Evolutionary conservation across 345 rosid genomes (phyloP).

Genomic region (Barbarea vulgaris): DNA sequence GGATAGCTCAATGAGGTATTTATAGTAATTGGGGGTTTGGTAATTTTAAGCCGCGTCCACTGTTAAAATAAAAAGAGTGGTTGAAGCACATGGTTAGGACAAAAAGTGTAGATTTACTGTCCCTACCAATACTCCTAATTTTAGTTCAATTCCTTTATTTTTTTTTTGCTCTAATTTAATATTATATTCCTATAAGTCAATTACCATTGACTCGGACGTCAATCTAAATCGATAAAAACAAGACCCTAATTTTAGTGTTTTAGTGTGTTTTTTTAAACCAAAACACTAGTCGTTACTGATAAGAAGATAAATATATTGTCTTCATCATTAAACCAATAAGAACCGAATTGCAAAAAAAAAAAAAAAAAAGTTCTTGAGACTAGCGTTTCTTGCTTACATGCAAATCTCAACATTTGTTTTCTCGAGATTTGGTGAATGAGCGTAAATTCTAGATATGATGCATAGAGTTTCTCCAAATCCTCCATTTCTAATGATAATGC

Average conservation of each 20-base stretch:
- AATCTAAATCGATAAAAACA: not conserved
- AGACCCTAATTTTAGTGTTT: not conserved
- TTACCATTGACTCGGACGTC: not conserved
- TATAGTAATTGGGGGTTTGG: slow-evolving; percentile 37
- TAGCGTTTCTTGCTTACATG: no score
- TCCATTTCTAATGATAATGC: no score
- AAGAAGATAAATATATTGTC: no score
- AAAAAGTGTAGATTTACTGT: slow-evolving; percentile 34
- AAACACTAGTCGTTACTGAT: no score
- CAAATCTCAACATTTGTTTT: no score
- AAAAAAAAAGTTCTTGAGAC: no score
- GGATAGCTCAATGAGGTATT: slow-evolving; percentile 28
- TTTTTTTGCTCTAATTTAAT: not conserved
- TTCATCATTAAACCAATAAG: no score
- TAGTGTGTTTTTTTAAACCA: no score
- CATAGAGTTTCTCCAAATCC: no score
- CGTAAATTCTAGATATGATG: no score
- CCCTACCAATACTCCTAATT: slow-evolving; percentile 33
- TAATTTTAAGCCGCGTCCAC: slow-evolving; percentile 19
- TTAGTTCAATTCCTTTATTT: not conserved
- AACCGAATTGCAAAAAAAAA: no score
- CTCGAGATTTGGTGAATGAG: no score
- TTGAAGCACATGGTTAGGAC: slow-evolving; percentile 28
- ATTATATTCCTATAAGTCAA: not conserved
- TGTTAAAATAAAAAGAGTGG: slow-evolving; percentile 5